Base-by-base conservation (phyloP, 805 yeast species). In the Sugiyamaella lignohabitans region DNA sequence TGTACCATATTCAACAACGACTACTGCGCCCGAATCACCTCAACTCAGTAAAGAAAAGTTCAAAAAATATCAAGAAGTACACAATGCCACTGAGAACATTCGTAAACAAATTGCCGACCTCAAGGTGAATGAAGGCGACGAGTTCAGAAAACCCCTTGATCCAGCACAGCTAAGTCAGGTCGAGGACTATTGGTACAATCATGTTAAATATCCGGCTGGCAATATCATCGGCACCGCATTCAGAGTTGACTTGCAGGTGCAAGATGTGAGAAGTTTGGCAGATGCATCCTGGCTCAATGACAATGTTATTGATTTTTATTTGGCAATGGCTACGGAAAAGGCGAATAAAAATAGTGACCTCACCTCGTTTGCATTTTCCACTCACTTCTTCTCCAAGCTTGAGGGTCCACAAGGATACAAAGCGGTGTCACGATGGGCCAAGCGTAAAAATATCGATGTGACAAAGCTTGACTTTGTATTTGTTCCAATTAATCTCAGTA, bases 201-300 rank as follows among this genome's bases (percentile, higher is more conserved):
- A 21, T 4, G 38, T 40, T 21, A 16, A 37, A 17, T 17, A n/a
- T 4, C n/a, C 14, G 16, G 48, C 38, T 16, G 27, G 42, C 6
- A 24, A 29, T 21, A 45, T 48, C 18, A 24, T 50, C n/a, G 53
- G 50, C 3, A 45, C 55, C 4, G 56, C 47, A 2, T 53, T 35
- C 40, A 53, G 46, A 36, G 76, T 89, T 38, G 91, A 84, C 42
- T 74, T 89, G 2, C 66, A 67, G 3, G 74, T 75, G 0, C 66
- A 76, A 29, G 98, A 93, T 61, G 63, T 91, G 46, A 71, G 73
- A 39, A 87, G 96, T 0, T 68, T 93, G 29, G 66, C 73, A 5
- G 84, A 82, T 45, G 72, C 82, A 3, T 66, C 73, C 35, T 93
- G 98, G 98, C 72, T 93, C 24, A 93, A 93, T 61, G 98, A 93